Conservation (phyloP, 306 rosid genomes). For the Prunus salicina region DNA sequence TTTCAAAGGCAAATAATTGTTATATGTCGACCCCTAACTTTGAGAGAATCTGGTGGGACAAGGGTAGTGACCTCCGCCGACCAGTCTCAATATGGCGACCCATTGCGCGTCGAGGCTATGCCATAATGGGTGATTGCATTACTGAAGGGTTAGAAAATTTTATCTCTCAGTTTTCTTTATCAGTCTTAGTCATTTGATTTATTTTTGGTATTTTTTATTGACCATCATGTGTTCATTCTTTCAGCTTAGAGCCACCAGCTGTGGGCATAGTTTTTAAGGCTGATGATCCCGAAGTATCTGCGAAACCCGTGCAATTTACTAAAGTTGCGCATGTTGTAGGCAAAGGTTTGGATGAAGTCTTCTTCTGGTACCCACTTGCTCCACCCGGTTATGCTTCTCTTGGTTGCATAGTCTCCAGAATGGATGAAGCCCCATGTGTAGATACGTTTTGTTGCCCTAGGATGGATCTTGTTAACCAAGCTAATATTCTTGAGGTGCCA, state of each 20-base stretch:
- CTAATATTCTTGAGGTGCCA: slow-evolving; percentile 75
- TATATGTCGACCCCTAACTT: slow-evolving; percentile 83
- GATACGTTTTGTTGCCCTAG: slow-evolving; percentile 86
- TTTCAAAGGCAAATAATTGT: slow-evolving; percentile 67
- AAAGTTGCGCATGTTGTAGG: slow-evolving; percentile 77
- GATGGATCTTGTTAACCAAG: slow-evolving; percentile 97
- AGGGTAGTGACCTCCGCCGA: slow-evolving; percentile 73
- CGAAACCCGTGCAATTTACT: slow-evolving; percentile 90
- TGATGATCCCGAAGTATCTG: slow-evolving; percentile 78
- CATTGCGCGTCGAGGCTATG: slow-evolving; percentile 67
- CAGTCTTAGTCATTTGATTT: slow-evolving; percentile 1
- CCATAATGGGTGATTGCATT: slow-evolving; percentile 85
- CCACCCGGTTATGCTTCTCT: slow-evolving; percentile 99
- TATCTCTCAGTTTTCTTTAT: slow-evolving; percentile 8
- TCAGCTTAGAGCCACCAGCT: slow-evolving; percentile 97
- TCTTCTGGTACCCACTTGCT: slow-evolving; percentile 95
- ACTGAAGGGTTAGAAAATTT: slow-evolving; percentile 81
- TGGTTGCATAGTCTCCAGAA: slow-evolving; percentile 83
- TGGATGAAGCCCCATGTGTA: slow-evolving; percentile 69
- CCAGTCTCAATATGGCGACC: slow-evolving; percentile 98
- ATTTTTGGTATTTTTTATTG: slow-evolving; percentile 2
- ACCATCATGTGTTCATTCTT: slow-evolving; percentile 27
- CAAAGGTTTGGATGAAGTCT: slow-evolving; percentile 83
- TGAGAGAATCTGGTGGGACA: slow-evolving; percentile 99
- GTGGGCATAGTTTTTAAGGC: slow-evolving; percentile 81